Evolutionary conservation across 306 rosid species (phyloP).

Genomic region (Psophocarpus tetragonolobus): DNA sequence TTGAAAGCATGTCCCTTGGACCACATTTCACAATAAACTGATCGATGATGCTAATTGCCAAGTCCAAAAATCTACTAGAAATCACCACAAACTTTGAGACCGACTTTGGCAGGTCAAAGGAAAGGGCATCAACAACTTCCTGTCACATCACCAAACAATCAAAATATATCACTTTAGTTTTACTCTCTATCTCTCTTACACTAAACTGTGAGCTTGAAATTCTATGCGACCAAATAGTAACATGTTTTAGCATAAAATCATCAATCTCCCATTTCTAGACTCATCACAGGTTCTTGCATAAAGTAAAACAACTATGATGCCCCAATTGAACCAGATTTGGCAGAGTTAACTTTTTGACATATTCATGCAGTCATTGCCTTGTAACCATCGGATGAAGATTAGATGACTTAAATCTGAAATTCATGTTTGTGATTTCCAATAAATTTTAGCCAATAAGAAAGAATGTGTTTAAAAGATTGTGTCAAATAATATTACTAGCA

Average conservation of each 20-base stretch:
- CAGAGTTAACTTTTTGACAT: background rate
- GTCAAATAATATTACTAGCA: too few relatives aligned
- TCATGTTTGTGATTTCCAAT: background rate
- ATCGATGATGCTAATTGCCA: slow-evolving; percentile 60
- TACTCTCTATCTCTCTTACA: background rate
- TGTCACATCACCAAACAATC: slow-evolving; percentile 34
- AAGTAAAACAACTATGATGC: background rate
- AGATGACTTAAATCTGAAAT: background rate
- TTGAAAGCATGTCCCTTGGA: slow-evolving; percentile 83
- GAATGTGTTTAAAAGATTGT: too few relatives aligned
- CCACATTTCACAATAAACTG: slow-evolving; percentile 57
- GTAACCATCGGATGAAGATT: background rate
- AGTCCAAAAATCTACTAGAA: slow-evolving; percentile 61
- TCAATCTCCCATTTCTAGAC: background rate
- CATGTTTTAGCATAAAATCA: background rate
- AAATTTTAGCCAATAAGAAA: too few relatives aligned
- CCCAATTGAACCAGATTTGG: background rate
- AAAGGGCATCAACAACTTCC: slow-evolving; percentile 67
- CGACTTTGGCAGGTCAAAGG: slow-evolving; percentile 75
- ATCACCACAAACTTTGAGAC: slow-evolving; percentile 65
- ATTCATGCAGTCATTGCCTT: background rate
- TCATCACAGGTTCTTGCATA: background rate
- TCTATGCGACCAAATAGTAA: background rate
- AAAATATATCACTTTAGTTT: background rate
- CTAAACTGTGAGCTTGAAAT: slow-evolving; percentile 20